Evolutionary conservation across 768 basidiomycete genomes (phyloP), one percentile per base, ranked within the genome.

Genomic region (Lactarius indigo): DNA sequence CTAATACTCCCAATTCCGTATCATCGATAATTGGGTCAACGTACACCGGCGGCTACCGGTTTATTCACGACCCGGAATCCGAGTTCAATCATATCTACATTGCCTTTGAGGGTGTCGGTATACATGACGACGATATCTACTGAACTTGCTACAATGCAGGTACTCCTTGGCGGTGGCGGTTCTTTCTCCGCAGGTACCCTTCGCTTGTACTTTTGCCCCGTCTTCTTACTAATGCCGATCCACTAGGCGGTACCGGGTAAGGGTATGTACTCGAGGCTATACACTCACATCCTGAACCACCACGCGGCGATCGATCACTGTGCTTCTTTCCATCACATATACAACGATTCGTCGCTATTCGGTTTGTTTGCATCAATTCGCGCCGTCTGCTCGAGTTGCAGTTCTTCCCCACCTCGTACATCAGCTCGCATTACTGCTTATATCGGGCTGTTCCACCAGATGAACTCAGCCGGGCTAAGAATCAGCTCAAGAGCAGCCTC

Each of bases 251-350:
- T n/a, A 4, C 96, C 96, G 2, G 96, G 96, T 18, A 98, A 98
- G 80, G 96, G 96, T 72, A 98, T 98, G 96, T 98, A 97, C 82
- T 94, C 95, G 39, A 89, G 96, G 30, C 79, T 98, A 33, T 98
- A 98, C 80, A 96, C 94, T 12, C 88, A 94, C 74, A 94, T 98
- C 73, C 87, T 98, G 65, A 98, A 98, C 76, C 90, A 92, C 74
- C 92, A 94, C 80, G 86, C 94, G 59, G 88, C 92, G 73, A 85
- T 98, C 73, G 96, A 98, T 76, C 93, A 95, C 76, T 98, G 96
- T 76, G 89, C 92, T 10, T 90, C 93, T 23, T 98, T 97, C 88
- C 95, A 98, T 75, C 96, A 98, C 78, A 95, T 96, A 74, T 98
- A 98, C 78, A 87, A 88, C 64, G 96, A 98, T 75, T 92, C 93